phyloP scores from a whole-genome alignment of 2,329 filamentous ascomycete species.

The Colletotrichum echinochloae region DNA sequence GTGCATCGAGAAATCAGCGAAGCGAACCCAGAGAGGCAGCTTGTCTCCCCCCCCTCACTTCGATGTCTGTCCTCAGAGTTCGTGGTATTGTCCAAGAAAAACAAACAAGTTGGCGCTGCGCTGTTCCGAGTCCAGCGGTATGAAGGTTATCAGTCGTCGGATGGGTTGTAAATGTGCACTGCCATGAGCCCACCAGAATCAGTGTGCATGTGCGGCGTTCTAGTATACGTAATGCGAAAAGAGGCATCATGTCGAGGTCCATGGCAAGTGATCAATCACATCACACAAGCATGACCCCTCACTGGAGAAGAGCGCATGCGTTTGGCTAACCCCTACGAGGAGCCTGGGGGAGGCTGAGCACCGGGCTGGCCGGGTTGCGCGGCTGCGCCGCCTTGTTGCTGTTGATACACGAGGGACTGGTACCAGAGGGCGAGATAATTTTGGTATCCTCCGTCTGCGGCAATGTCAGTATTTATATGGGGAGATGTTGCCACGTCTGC shows the following conservation, averaged over 20 bases:
- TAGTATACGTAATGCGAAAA: conserved; percentile 39
- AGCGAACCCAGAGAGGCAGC: conserved; percentile 24
- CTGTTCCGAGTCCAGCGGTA: conserved; percentile 32
- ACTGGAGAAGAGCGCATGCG: conserved; percentile 26
- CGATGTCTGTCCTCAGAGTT: conserved; percentile 6
- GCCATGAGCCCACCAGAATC: conserved; percentile 30
- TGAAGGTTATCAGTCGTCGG: conserved; percentile 35
- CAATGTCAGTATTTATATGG: conserved; percentile 43
- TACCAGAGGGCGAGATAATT: conserved; percentile 87
- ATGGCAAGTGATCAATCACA: conserved; percentile 42
- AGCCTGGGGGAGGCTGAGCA: conserved; percentile 38
- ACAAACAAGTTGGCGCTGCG: conserved; percentile 34
- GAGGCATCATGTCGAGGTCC: conserved; percentile 42
- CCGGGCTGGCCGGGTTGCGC: conserved; percentile 43
- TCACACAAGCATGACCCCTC: conserved; percentile 39
- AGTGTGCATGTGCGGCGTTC: conserved; percentile 38
- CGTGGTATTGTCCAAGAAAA: conserved; percentile 31
- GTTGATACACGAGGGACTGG: conserved; percentile 69
- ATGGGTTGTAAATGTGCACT: conserved; percentile 19
- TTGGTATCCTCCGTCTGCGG: conserved; percentile 81
- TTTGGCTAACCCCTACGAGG: conserved; percentile 33
- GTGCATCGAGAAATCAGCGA: conserved; percentile 37
- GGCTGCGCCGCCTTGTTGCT: conserved; percentile 52
- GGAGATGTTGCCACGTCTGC: neutral
- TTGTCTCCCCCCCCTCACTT: conserved; percentile 7